Conservation (phyloP, 2,329 filamentous ascomycete genomes). For the Colletotrichum eremochloae region DNA sequence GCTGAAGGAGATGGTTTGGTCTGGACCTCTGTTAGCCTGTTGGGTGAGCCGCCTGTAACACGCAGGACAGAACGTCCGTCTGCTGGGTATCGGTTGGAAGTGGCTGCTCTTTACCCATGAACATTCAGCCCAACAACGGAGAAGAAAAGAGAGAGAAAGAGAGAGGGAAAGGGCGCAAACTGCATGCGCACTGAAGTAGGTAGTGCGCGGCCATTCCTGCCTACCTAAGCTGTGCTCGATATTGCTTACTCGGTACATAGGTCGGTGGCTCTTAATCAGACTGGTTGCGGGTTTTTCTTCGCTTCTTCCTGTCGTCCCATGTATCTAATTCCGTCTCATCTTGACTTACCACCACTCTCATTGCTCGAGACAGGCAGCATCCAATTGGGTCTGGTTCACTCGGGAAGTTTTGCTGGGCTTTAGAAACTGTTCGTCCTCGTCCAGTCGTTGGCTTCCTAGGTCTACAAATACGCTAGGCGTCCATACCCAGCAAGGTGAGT, state of each 20-base stretch:
- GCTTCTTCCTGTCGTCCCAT: slow-evolving; percentile 22
- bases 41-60: slow-evolving; percentile 2
- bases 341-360: neutral
- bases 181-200: neutral
- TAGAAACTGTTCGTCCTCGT: neutral
- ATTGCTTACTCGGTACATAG: neutral
- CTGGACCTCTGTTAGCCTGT: slow-evolving; percentile 10
- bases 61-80: slow-evolving; percentile 12
- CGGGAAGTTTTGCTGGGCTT: neutral
- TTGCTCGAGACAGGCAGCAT: slow-evolving; percentile 7
- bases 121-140: neutral
- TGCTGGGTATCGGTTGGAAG: neutral
- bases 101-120: slow-evolving; percentile 13
- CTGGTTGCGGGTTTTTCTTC: neutral
- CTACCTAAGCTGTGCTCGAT: neutral
- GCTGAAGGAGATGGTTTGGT: neutral
- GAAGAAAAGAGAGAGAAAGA: no score
- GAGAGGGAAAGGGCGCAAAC: neutral
- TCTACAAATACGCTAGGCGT: neutral
- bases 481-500: neutral
- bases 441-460: neutral
- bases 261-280: slow-evolving; percentile 18
- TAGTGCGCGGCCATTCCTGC: slow-evolving; percentile 5
- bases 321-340: slow-evolving; percentile 31
- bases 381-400: neutral